phyloP scores from a whole-genome alignment of 192 early-diverging fungal species.

The Lobosporangium transversale region DNA sequence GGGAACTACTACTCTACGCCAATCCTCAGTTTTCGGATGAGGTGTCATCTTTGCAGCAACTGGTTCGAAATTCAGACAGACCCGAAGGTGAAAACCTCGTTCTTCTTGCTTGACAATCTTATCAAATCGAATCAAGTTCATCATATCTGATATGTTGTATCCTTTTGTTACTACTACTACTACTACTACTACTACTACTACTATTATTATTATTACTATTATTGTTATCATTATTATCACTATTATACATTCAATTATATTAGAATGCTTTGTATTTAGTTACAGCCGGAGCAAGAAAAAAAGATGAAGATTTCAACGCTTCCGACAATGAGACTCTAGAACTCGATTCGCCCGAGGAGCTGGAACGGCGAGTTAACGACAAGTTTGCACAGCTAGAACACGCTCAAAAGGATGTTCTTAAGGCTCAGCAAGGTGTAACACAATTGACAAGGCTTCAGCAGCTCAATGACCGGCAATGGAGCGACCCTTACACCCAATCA shows the following conservation, averaged over 20 bases:
- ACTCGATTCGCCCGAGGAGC: slow-evolving; percentile 56
- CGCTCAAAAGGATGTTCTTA: slow-evolving; percentile 58
- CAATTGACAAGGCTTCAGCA: slow-evolving; percentile 68
- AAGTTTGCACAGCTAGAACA: slow-evolving; percentile 68
- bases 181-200: too few species aligned
- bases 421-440: slow-evolving; percentile 56
- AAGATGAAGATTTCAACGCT: slow-evolving; percentile 78
- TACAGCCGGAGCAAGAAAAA: slow-evolving; percentile 75
- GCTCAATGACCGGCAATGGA: slow-evolving; percentile 79
- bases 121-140: too few species aligned
- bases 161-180: too few species aligned
- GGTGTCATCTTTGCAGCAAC: slow-evolving; percentile 86
- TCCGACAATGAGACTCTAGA: slow-evolving; percentile 71
- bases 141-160: too few species aligned
- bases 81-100: slow-evolving; percentile 79
- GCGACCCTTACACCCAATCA: slow-evolving; percentile 80
- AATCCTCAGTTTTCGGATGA: slow-evolving; percentile 92
- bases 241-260: too few species aligned
- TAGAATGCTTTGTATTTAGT: slow-evolving; percentile 77
- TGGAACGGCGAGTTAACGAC: slow-evolving; percentile 16
- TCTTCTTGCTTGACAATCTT: too few species aligned
- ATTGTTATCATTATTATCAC: too few species aligned
- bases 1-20: slow-evolving; percentile 89
- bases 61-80: slow-evolving; percentile 96
- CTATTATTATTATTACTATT: too few species aligned